A percentile compares a stretch with the other conserved stretches of the same genome.
Evolutionary conservation across 2,329 filamentous ascomycete genomes (phyloP).

Genomic region (Chaetomium sp.): DNA sequence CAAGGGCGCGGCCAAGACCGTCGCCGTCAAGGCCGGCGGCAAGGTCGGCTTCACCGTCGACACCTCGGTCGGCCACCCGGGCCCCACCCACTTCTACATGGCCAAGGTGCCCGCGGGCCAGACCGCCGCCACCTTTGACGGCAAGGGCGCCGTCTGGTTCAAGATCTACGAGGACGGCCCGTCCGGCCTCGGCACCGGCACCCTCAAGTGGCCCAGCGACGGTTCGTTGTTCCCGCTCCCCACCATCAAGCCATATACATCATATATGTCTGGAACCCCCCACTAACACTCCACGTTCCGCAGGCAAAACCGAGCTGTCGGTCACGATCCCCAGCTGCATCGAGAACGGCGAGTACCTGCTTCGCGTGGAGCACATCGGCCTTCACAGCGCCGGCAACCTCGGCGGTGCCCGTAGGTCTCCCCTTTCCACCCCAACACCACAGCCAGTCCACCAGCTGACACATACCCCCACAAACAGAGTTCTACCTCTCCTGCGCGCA

Average conservation of each 20-base stretch:
- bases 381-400: constrained; percentile 39
- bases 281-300: neutral
- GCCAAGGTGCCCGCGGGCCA: constrained; percentile 44
- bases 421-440: too few species aligned
- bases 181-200: constrained; percentile 36
- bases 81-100: constrained; percentile 46
- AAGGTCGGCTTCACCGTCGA: constrained; percentile 46
- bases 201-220: constrained; percentile 44
- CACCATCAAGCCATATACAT: neutral
- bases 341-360: constrained; percentile 42
- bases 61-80: constrained; percentile 45
- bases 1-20: constrained; percentile 41
- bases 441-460: too few species aligned
- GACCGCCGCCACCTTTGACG: constrained; percentile 44
- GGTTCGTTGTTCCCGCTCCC: constrained; percentile 33
- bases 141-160: constrained; percentile 46
- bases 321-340: constrained; percentile 41
- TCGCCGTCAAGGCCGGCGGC: constrained; percentile 44
- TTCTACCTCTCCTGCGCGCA: constrained; percentile 41
- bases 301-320: constrained; percentile 35
- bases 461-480: constrained; percentile 26
- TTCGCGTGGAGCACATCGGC: constrained; percentile 44
- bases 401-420: constrained; percentile 37
- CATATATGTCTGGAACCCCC: too few species aligned
- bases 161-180: constrained; percentile 48